Evolutionary conservation across 331 rosid species (phyloP).

Genomic region (Dryas integrifolia): DNA sequence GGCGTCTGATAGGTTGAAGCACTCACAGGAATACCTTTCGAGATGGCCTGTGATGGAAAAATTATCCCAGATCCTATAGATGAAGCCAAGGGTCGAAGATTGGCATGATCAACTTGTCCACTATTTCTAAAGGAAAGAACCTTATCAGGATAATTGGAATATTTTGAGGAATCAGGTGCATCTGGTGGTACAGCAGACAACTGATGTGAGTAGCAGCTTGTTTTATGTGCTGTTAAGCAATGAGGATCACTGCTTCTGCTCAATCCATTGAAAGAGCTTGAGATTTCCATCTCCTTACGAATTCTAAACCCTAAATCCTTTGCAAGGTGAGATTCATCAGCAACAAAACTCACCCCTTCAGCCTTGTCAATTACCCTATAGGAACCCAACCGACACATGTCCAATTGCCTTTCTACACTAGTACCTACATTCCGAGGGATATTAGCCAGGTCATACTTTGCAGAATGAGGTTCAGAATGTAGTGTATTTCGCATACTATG

Average conservation of each 20-base stretch:
- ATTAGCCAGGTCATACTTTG: slow-evolving; percentile 28
- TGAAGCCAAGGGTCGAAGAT: slow-evolving; percentile 21
- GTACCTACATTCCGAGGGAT: slow-evolving; percentile 26
- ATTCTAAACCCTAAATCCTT: slow-evolving; percentile 34
- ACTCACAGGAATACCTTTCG: slow-evolving; percentile 37
- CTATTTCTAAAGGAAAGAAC: slow-evolving; percentile 29
- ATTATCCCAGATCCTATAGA: slow-evolving; percentile 24
- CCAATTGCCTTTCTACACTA: slow-evolving; percentile 36
- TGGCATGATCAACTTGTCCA: slow-evolving; percentile 29
- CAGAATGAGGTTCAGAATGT: slow-evolving; percentile 32
- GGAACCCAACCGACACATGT: slow-evolving; percentile 21
- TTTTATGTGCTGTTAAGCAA: slow-evolving; percentile 29
- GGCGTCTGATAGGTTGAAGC: slow-evolving; percentile 40
- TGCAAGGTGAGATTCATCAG: slow-evolving; percentile 26
- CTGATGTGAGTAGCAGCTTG: slow-evolving; percentile 24
- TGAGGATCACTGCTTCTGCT: slow-evolving; percentile 26
- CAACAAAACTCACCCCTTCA: slow-evolving; percentile 32
- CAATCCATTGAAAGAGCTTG: slow-evolving; percentile 28
- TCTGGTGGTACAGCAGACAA: slow-evolving; percentile 29
- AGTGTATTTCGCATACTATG: slow-evolving; percentile 29
- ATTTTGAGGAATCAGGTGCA: slow-evolving; percentile 25
- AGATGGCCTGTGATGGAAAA: slow-evolving; percentile 32
- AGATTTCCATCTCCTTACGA: slow-evolving; percentile 29
- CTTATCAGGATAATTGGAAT: slow-evolving; percentile 25
- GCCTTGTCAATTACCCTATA: slow-evolving; percentile 33